Conservation (phyloP, 805 yeast species). For the Dipodascus albidus region DNA sequence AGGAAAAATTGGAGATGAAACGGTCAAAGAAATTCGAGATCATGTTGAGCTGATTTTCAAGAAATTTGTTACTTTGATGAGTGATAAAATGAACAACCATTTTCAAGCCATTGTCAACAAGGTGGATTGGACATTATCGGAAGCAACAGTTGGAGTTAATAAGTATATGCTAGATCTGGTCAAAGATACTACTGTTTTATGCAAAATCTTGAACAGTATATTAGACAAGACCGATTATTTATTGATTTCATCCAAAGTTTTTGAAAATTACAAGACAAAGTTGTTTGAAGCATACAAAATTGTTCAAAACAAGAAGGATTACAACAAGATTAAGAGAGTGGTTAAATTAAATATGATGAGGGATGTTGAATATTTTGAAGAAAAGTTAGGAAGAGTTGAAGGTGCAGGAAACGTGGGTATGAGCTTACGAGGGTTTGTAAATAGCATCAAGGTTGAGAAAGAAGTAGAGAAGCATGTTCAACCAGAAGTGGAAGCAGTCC, state of each 20-base stretch:
- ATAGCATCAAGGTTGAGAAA: constrained; percentile 7
- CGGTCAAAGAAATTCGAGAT: constrained; percentile 36
- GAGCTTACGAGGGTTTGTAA: constrained; percentile 10
- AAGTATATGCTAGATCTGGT: constrained; percentile 54
- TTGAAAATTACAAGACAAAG: constrained; percentile 44
- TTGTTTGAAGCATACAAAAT: constrained; percentile 42
- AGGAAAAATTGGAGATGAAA: constrained; percentile 24
- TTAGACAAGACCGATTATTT: constrained; percentile 9
- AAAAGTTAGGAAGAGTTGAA: constrained; percentile 43
- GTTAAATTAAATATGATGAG: constrained; percentile 36
- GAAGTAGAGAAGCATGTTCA: constrained; percentile 5
- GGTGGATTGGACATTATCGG: constrained; percentile 40
- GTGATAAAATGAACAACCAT: constrained; percentile 45
- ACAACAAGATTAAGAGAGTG: constrained; percentile 1
- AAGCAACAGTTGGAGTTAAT: constrained; percentile 39
- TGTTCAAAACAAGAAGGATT: constrained; percentile 19
- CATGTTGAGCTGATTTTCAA: constrained; percentile 54
- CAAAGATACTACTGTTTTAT: constrained; percentile 54
- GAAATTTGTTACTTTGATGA: constrained; percentile 60
- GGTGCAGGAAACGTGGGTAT: not conserved
- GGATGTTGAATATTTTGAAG: constrained; percentile 55
- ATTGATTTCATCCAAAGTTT: constrained; percentile 24
- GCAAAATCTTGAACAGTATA: constrained; percentile 34
- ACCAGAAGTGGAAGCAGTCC: not conserved
- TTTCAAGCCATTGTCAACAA: constrained; percentile 33